These are phyloP conservation scores for Colletotrichum simmondsii DNA, from an alignment of 2,329 filamentous ascomycete genomes.

Conservation along the genomic window DNA sequence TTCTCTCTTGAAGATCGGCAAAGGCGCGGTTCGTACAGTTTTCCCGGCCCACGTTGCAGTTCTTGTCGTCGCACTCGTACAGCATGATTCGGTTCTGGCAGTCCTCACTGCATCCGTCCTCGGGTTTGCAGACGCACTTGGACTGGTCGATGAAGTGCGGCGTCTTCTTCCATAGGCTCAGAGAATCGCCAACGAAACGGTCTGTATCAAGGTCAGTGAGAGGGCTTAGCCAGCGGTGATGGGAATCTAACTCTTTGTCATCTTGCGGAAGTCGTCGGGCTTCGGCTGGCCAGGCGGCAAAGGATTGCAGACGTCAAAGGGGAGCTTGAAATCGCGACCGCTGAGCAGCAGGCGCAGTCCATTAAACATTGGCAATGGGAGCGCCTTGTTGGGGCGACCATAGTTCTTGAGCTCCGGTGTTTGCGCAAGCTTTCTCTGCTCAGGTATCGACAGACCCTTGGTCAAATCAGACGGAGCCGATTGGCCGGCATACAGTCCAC, in stretches of 20 bases:
- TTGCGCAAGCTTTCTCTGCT: slow-evolving; percentile 63
- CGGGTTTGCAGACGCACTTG: slow-evolving; percentile 80
- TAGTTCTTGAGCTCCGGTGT: slow-evolving; percentile 59
- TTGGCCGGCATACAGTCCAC: slow-evolving; percentile 91
- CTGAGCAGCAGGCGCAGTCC: slow-evolving; percentile 77
- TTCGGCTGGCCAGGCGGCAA: slow-evolving; percentile 88
- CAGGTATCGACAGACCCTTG: slow-evolving; percentile 58
- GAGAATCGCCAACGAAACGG: slow-evolving; percentile 87
- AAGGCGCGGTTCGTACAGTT: slow-evolving; percentile 90
- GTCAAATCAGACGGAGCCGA: slow-evolving; percentile 60
- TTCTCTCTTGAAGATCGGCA: slow-evolving; percentile 79
- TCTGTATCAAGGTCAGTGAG: slow-evolving; percentile 54
- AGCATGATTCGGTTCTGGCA: slow-evolving; percentile 98
- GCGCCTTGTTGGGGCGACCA: slow-evolving; percentile 62
- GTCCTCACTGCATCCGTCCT: slow-evolving; percentile 85
- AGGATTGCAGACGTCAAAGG: slow-evolving; percentile 90
- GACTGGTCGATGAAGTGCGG: slow-evolving; percentile 79
- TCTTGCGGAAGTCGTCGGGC: slow-evolving; percentile 91
- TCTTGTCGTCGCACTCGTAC: slow-evolving; percentile 92
- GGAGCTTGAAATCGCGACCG: slow-evolving; percentile 86
- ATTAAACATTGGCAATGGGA: slow-evolving; percentile 84
- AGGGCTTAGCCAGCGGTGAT: background rate
- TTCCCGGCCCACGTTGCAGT: slow-evolving; percentile 82
- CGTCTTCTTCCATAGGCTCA: slow-evolving; percentile 83
- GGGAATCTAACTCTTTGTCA: slow-evolving; percentile 81